phyloP scores from a whole-genome alignment of 139 green algal genomes.

The Tetradesmus lagerheimii region DNA sequence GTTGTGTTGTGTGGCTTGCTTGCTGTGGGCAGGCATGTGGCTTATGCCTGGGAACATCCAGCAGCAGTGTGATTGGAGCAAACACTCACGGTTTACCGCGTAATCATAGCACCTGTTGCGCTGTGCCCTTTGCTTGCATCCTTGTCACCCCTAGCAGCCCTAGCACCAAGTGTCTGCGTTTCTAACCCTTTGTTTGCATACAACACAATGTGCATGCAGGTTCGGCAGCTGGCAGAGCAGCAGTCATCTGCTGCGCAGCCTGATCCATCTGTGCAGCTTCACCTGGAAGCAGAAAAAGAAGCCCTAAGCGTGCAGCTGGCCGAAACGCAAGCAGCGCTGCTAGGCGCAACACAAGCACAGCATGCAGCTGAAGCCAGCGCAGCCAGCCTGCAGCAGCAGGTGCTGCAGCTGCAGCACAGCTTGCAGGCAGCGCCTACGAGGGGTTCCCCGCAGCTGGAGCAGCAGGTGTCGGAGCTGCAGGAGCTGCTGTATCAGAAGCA shows the following conservation, averaged over 20 bases:
- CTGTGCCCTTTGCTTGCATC: too few relatives aligned
- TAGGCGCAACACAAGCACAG: conserved; percentile 31
- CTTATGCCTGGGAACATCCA: too few relatives aligned
- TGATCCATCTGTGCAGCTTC: conserved; percentile 11
- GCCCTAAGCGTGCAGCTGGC: neutral
- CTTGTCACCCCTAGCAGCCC: too few relatives aligned
- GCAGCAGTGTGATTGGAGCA: too few relatives aligned
- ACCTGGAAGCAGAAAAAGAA: conserved; percentile 22
- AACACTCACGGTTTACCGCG: too few relatives aligned
- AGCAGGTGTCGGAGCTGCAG: conserved; percentile 70
- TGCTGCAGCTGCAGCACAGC: conserved; percentile 36
- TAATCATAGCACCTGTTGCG: too few relatives aligned
- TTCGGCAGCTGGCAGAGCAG: conserved; percentile 14
- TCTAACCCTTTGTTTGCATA: too few relatives aligned
- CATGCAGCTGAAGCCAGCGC: conserved; percentile 50
- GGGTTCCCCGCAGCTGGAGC: conserved; percentile 65
- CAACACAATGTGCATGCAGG: neutral
- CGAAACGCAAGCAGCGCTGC: neutral
- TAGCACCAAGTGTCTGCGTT: too few relatives aligned
- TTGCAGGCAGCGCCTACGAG: conserved; percentile 29
- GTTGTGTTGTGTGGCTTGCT: too few relatives aligned
- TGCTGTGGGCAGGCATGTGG: too few relatives aligned
- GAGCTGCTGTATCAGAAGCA: conserved; percentile 85
- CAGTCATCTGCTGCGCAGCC: neutral
- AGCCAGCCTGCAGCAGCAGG: conserved; percentile 49